These are phyloP conservation scores for Apium graveolens DNA, from an alignment of 129 eudicot species.

Conservation along the genomic window DNA sequence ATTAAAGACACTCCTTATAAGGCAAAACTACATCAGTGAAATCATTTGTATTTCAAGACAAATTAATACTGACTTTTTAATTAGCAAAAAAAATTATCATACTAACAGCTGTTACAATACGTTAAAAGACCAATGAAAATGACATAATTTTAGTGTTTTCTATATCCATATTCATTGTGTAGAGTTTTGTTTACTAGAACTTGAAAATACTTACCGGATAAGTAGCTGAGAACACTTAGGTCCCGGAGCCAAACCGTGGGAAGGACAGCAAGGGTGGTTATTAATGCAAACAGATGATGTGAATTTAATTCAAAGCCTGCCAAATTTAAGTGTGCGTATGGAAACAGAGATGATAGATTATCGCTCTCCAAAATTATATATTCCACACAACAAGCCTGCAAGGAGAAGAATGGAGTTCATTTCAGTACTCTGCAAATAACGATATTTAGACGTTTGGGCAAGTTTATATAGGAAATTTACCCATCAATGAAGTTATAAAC, in stretches of 20 bases:
- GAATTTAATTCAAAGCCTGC: conserved; percentile 47
- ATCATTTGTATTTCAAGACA: neutral
- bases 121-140: neutral
- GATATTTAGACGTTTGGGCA: neutral
- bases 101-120: neutral
- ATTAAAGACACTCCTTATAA: neutral
- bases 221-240: conserved; percentile 78
- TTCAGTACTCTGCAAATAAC: neutral
- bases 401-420: conserved; percentile 1
- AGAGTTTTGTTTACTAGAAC: neutral
- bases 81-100: neutral
- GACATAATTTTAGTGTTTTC: neutral
- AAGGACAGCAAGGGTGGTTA: conserved; percentile 75
- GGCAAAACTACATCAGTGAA: neutral
- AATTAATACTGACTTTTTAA: neutral
- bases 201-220: conserved; percentile 51
- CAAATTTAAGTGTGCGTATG: conserved; percentile 67
- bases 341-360: conserved; percentile 80
- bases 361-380: conserved; percentile 91
- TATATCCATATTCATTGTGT: neutral
- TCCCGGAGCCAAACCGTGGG: conserved; percentile 84
- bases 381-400: conserved; percentile 89
- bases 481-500: neutral
- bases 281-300: conserved; percentile 63
- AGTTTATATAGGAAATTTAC: neutral